Evolutionary conservation across 768 basidiomycete species (phyloP).

Genomic region (Termitomyces sp.): DNA sequence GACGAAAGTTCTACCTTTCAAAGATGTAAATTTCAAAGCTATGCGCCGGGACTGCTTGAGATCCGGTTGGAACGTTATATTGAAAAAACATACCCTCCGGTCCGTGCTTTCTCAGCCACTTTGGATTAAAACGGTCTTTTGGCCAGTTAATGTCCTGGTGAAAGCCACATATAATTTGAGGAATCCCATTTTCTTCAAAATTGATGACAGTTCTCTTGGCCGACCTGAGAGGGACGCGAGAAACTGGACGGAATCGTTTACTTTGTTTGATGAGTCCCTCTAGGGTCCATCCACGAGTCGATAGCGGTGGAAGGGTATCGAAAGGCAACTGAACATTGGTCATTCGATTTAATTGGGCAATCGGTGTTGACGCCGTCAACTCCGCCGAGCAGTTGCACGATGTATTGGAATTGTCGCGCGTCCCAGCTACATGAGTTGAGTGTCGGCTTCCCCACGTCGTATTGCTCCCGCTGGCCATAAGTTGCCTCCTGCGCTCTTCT

Average conservation of each 20-base stretch:
- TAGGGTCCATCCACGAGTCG: conserved; percentile 42
- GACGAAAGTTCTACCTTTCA: conserved; percentile 28
- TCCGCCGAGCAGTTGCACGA: neutral
- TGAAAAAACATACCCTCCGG: conserved; percentile 14
- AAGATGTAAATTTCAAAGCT: conserved; percentile 24
- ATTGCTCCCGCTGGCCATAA: neutral
- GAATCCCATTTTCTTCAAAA: conserved; percentile 47
- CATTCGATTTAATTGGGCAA: neutral
- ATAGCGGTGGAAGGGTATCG: neutral
- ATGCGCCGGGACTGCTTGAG: conserved; percentile 35
- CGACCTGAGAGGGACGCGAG: conserved; percentile 29
- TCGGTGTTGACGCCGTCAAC: too few species aligned
- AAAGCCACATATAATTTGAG: conserved; percentile 59
- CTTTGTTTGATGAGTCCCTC: conserved; percentile 16
- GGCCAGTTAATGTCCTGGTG: conserved; percentile 55
- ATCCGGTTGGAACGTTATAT: neutral
- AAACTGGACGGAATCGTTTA: conserved; percentile 22
- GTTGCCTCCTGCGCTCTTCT: neutral
- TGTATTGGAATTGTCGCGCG: neutral
- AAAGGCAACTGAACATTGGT: neutral
- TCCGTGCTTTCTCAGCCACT: conserved; percentile 43
- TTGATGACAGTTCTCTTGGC: conserved; percentile 29
- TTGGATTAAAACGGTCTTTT: conserved; percentile 43
- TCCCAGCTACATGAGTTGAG: neutral
- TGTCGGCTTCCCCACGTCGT: neutral